Evolutionary conservation across 2,329 filamentous ascomycete species (phyloP).

Genomic region (Shiraia sp.): DNA sequence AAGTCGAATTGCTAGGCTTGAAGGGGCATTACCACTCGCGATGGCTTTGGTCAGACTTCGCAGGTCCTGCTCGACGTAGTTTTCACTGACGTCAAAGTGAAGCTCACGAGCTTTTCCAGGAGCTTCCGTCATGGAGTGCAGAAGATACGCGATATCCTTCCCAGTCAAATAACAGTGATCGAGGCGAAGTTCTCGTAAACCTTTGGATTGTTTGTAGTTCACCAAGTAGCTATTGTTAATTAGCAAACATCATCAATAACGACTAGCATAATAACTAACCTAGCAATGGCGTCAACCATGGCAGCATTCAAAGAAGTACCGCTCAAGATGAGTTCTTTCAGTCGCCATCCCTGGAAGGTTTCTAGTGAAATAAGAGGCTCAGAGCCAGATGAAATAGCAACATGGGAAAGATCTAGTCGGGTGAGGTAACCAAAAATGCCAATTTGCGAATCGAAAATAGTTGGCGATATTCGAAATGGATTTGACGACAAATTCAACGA

Average conservation of each 20-base stretch:
- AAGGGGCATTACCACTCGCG: constrained; percentile 58
- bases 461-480: constrained; percentile 65
- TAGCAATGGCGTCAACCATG: constrained; percentile 66
- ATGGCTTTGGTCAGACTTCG: constrained; percentile 58
- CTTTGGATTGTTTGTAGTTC: constrained; percentile 61
- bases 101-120: constrained; percentile 59
- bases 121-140: constrained; percentile 63
- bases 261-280: constrained; percentile 17
- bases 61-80: constrained; percentile 59
- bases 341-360: constrained; percentile 67
- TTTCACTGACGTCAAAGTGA: constrained; percentile 69
- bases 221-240: constrained; percentile 61
- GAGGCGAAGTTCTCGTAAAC: constrained; percentile 64
- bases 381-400: constrained; percentile 64
- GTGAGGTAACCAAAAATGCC: constrained; percentile 68
- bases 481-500: constrained; percentile 69
- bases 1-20: constrained; percentile 67
- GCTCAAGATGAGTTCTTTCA: constrained; percentile 68
- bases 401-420: constrained; percentile 67
- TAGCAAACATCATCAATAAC: not conserved
- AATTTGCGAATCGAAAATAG: constrained; percentile 68
- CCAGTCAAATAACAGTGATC: constrained; percentile 70
- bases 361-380: constrained; percentile 69
- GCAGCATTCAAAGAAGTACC: constrained; percentile 64
- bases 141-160: constrained; percentile 65